phyloP scores from a whole-genome alignment of 345 rosid species.

The Salix viminalis region DNA sequence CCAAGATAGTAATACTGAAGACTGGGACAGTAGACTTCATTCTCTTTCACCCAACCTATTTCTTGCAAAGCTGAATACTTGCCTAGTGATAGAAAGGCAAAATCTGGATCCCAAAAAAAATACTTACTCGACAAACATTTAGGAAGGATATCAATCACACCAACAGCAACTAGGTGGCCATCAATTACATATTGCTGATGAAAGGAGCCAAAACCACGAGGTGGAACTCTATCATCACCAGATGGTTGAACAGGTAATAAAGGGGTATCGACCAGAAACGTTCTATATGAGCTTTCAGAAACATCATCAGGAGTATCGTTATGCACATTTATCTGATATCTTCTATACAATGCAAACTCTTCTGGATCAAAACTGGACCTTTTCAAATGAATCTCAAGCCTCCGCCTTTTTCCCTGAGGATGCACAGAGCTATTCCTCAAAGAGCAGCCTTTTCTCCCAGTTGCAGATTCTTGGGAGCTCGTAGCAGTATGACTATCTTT shows the following conservation, averaged over 20 bases:
- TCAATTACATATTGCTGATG: slow-evolving; percentile 89
- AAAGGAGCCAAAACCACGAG: slow-evolving; percentile 90
- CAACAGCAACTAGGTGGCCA: slow-evolving; percentile 85
- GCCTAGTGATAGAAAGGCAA: slow-evolving; percentile 75
- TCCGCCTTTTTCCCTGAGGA: slow-evolving; percentile 41
- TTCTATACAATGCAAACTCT: slow-evolving; percentile 74
- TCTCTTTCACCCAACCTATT: slow-evolving; percentile 72
- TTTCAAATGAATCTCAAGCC: slow-evolving; percentile 72
- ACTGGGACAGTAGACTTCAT: slow-evolving; percentile 55
- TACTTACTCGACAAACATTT: slow-evolving; percentile 91
- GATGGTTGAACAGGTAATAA: slow-evolving; percentile 59
- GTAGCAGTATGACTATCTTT: slow-evolving; percentile 28
- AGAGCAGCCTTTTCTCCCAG: slow-evolving; percentile 33
- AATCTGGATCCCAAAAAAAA: slow-evolving; percentile 97
- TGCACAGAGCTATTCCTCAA: slow-evolving; percentile 33
- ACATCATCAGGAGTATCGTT: slow-evolving; percentile 56
- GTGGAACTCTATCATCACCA: slow-evolving; percentile 59
- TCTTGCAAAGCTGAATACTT: slow-evolving; percentile 92
- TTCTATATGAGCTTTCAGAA: slow-evolving; percentile 54
- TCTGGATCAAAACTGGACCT: slow-evolving; percentile 83
- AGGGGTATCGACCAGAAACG: slow-evolving; percentile 85
- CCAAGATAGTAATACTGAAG: slow-evolving; percentile 95
- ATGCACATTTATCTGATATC: slow-evolving; percentile 84
- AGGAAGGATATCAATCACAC: slow-evolving; percentile 90
- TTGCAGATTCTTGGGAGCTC: slow-evolving; percentile 39